Base-by-base conservation (phyloP, 2,329 filamentous ascomycete species). In the Aspergillus sojae region DNA sequence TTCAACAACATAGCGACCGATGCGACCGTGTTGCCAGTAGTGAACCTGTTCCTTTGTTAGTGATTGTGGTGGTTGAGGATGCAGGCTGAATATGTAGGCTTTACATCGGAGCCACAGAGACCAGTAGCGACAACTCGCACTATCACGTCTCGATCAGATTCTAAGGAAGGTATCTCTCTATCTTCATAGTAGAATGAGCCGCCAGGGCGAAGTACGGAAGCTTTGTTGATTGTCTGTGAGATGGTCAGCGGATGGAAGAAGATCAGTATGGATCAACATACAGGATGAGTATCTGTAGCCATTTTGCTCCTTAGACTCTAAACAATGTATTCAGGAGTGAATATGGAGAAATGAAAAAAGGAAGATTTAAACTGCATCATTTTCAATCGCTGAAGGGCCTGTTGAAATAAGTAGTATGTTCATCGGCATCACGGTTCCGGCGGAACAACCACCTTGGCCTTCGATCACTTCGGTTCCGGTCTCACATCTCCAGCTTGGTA, bases 31-130 rank as follows among this genome's bases (percentile, higher is more conserved):
- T 53, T 77, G 72, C 76, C 77, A 79, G 66, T 79, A 79, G 64
- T 79, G 78, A 26, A 79, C 70, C 74, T 76, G 57, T 16, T 32
- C 21, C 7, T 52, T 48, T 54, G 50, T 28, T 16, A 50, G 10
- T n/a, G 23, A n/a, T 23, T 14, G 16, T 52, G 16, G 3, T 7
- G 6, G 32, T 39, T 14, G 4, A 39, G 46, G 21, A 14, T 39
- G 39, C 26, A 28, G 26, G 14, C n/a, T 28, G 28, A 28, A 4
- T 28, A 6, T 19, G 41, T 14, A 5, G 21, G 26, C 6, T 7
- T 85, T 67, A 91, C 91, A 78, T 95, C 92, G 60, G 88, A 91
- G 62, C 92, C 92, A 82, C 92, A 94, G 79, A 95, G 94, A 68
- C 91, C 91, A 2, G 92, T 95, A 82, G 89, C 93, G 81, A 90